Base-by-base conservation (phyloP, 768 basidiomycete species). In the Lactarius vividus region DNA sequence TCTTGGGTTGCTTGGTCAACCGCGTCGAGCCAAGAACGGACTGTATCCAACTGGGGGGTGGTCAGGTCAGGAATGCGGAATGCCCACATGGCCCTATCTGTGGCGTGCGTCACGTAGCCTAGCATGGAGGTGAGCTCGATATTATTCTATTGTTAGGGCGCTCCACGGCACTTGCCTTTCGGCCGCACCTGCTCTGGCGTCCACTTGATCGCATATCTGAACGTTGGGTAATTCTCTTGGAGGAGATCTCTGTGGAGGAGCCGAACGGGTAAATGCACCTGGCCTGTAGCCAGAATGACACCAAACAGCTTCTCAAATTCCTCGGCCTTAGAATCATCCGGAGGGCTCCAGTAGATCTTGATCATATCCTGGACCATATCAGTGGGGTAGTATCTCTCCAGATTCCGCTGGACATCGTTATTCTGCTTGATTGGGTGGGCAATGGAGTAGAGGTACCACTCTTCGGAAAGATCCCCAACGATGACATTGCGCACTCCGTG, bases 401-500 rank as follows among this genome's bases (percentile, higher is more conserved):
- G 71, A 69, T 88, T 89, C 10, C 79, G 78, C 31, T 81, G 72
- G 11, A 91, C 77, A 67, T 91, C 89, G 28, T 69, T 69, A 26
- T 79, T 75, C 10, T 78, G 74, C 13, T 73, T 59, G 57, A 90
- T 81, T 0, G 85, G 83, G 72, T 89, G 84, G 4, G 88, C 84
- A 69, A 91, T 85, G 16, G 88, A 83, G 70, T 91, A 91, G 59
- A 91, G 80, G 73, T 85, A 89, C 89, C 89, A 91, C 73, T 92
- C 89, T 70, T 91, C 88, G 18, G 78, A 80, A 58, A 90, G 79
- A 62, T 89, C 87, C 10, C 91, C 90, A n/a, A 88, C 75, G 58
- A 86, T 77, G 64, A 92, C 77, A 71, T 82, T 84, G 46, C 77
- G 80, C 54, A 91, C 79, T 2, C 90, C 89, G 23, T 83, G 85